Conservation (phyloP, 768 basidiomycete genomes). For the Suillus brevipes region DNA sequence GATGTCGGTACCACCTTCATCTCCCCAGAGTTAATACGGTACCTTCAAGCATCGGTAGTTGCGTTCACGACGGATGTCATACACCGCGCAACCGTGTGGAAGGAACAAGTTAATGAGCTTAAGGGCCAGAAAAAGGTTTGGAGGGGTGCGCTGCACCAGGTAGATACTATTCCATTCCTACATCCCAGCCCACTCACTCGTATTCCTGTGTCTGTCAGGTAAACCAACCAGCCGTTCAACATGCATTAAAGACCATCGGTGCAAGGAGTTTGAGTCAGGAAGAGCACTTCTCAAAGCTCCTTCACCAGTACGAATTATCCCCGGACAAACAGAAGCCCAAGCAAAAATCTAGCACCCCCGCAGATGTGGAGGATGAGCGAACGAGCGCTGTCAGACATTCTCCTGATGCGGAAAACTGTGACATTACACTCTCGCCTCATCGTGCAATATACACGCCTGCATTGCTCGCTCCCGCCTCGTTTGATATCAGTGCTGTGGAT, state of each 20-base stretch:
- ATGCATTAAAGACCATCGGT: constrained; percentile 51
- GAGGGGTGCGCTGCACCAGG: constrained; percentile 32
- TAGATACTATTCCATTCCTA: background rate
- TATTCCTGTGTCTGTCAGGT: constrained; percentile 37
- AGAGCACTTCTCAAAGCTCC: constrained; percentile 41
- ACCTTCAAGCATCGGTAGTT: constrained; percentile 46
- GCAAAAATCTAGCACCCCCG: constrained; percentile 2
- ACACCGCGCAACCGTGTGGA: constrained; percentile 50
- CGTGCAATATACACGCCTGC: constrained; percentile 39
- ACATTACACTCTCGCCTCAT: constrained; percentile 21
- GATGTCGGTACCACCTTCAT: constrained; percentile 22
- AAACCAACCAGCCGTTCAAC: constrained; percentile 42
- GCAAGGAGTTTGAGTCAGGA: constrained; percentile 37
- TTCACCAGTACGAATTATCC: constrained; percentile 19
- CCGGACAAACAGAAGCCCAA: constrained; percentile 7
- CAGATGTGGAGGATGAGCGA: constrained; percentile 20
- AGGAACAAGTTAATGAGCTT: constrained; percentile 57
- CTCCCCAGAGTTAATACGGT: constrained; percentile 42
- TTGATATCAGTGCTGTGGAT: constrained; percentile 12
- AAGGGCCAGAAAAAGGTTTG: constrained; percentile 65
- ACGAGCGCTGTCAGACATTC: constrained; percentile 7
- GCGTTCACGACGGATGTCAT: constrained; percentile 54
- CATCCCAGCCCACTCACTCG: background rate
- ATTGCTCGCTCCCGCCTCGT: constrained; percentile 31
- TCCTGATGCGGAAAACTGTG: constrained; percentile 8